phyloP scores from a whole-genome alignment of 306 rosid genomes.

The Sicyos edulis region DNA sequence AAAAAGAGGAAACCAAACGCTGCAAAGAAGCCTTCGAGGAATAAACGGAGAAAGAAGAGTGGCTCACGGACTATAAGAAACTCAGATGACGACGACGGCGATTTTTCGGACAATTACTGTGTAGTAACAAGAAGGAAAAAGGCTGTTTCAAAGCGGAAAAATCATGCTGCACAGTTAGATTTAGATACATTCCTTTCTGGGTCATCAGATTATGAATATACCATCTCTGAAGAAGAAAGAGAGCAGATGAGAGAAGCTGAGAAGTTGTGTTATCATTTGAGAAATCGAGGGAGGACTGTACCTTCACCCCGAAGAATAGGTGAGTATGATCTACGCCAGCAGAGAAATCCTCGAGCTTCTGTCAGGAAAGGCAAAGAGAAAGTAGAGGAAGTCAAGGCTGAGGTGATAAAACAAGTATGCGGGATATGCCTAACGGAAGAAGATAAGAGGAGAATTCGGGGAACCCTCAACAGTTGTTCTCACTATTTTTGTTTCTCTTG shows the following conservation, averaged over 20 bases:
- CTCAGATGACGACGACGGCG: conserved; percentile 38
- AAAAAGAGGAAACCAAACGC: conserved; percentile 43
- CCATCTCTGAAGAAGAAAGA: conserved; percentile 95
- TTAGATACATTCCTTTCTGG: conserved; percentile 51
- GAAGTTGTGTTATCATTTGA: conserved; percentile 43
- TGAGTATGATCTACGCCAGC: conserved; percentile 27
- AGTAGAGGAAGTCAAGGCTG: conserved; percentile 53
- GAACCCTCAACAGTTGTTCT: conserved; percentile 78
- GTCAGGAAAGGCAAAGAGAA: conserved; percentile 83
- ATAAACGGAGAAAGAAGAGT: conserved; percentile 45
- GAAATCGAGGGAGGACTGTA: conserved; percentile 48
- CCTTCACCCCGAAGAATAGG: conserved; percentile 35
- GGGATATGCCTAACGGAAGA: conserved; percentile 95
- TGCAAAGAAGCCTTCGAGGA: conserved; percentile 54
- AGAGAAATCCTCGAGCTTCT: conserved; percentile 53
- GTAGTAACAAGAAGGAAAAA: conserved; percentile 28
- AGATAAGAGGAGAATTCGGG: conserved; percentile 83
- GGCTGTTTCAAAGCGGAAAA: conserved; percentile 37
- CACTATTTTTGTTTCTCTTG: conserved; percentile 90
- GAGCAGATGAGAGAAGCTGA: conserved; percentile 88
- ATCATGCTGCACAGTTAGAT: conserved; percentile 32
- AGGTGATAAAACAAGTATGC: conserved; percentile 69
- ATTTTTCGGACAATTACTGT: conserved; percentile 35
- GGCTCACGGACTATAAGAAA: conserved; percentile 25
- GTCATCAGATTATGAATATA: conserved; percentile 60